Evolutionary conservation across 768 basidiomycete genomes (phyloP).

Genomic region (Leccinum disarticulatum): DNA sequence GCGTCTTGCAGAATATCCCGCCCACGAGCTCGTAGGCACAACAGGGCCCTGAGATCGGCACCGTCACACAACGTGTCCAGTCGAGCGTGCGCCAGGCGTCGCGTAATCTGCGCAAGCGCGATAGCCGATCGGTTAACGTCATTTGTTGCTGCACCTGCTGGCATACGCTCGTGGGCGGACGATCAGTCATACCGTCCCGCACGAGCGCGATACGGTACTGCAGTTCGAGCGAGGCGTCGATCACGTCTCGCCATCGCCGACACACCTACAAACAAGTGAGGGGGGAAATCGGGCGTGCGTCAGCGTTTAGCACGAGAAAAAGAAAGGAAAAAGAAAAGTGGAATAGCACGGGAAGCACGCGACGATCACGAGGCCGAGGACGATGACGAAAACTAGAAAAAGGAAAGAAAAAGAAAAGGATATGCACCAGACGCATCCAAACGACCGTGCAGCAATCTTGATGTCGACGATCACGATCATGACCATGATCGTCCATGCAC

Average conservation of each 20-base stretch:
- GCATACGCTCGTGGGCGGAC: neutral
- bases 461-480: neutral
- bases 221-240: slow-evolving; percentile 33
- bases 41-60: slow-evolving; percentile 38
- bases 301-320: neutral
- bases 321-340: neutral
- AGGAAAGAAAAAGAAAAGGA: neutral
- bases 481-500: neutral
- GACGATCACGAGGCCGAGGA: neutral
- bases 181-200: slow-evolving; percentile 36
- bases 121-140: slow-evolving; percentile 29
- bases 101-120: slow-evolving; percentile 35
- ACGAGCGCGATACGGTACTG: slow-evolving; percentile 41
- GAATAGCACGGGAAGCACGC: too few relatives aligned
- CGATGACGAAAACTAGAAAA: neutral
- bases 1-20: slow-evolving; percentile 53
- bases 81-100: slow-evolving; percentile 35
- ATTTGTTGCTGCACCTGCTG: neutral
- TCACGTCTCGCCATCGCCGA: slow-evolving; percentile 13
- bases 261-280: slow-evolving; percentile 23
- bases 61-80: slow-evolving; percentile 23
- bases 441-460: slow-evolving; percentile 11
- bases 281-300: neutral
- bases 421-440: slow-evolving; percentile 14
- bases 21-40: slow-evolving; percentile 62